These are phyloP conservation scores for Cryphonectria naterciae DNA, from an alignment of 2,329 filamentous ascomycete species.

Conservation along the genomic window DNA sequence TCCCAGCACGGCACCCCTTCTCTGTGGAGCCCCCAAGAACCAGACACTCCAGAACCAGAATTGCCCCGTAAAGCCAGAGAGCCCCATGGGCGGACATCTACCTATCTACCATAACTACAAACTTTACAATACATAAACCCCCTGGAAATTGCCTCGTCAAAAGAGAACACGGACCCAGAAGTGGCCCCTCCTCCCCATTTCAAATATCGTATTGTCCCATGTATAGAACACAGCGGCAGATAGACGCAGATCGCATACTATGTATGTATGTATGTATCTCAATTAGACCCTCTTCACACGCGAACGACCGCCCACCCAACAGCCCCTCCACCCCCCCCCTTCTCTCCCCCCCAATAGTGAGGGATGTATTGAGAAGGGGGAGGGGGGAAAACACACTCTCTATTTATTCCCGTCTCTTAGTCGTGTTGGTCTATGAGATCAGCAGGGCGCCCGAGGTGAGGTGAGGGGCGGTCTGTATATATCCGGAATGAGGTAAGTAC, in stretches of 20 bases:
- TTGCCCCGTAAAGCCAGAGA: neutral
- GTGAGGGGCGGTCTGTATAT: neutral
- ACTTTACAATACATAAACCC: neutral
- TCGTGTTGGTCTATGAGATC: neutral
- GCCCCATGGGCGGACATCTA: neutral
- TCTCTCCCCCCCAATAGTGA: neutral
- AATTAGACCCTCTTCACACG: neutral
- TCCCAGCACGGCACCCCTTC: neutral
- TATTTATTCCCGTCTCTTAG: neutral
- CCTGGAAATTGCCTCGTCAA: neutral
- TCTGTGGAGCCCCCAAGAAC: neutral
- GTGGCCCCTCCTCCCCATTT: neutral
- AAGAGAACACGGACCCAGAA: neutral
- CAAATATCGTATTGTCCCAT: conserved; percentile 4
- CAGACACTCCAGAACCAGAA: neutral
- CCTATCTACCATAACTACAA: too few species aligned
- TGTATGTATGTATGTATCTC: neutral
- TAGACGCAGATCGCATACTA: neutral
- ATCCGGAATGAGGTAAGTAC: neutral
- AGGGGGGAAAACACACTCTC: neutral
- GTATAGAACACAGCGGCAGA: neutral
- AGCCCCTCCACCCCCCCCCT: too few species aligned
- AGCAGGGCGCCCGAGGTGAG: neutral
- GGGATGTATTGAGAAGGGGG: neutral
- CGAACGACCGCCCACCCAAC: too few species aligned